Evolutionary conservation across 495 filamentous ascomycete genomes (phyloP).

Genomic region (Aspergillus biplanus): DNA sequence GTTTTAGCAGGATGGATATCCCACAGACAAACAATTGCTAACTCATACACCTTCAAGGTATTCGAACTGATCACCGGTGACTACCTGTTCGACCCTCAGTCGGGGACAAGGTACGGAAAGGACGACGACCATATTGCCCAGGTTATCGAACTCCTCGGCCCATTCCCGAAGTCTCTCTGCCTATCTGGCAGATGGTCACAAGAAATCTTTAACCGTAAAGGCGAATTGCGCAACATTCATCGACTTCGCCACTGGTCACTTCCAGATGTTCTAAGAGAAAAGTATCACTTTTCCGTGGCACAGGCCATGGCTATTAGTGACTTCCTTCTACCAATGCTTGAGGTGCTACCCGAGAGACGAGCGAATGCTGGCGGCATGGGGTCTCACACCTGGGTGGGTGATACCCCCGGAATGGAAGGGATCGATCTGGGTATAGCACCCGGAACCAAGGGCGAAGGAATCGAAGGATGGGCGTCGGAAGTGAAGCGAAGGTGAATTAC

Average conservation of each 20-base stretch:
- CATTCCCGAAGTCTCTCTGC: constrained; percentile 90
- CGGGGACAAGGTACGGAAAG: constrained; percentile 98
- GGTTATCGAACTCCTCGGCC: constrained; percentile 95
- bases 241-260: constrained; percentile 95
- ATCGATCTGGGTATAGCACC: constrained; percentile 72
- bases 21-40: not conserved
- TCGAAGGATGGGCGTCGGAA: constrained; percentile 93
- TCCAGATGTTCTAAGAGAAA: constrained; percentile 90
- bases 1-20: constrained; percentile 19
- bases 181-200: constrained; percentile 95
- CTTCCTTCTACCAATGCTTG: constrained; percentile 91
- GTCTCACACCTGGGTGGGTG: constrained; percentile 76
- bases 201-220: constrained; percentile 98
- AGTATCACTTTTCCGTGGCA: constrained; percentile 88
- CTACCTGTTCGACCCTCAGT: constrained; percentile 98
- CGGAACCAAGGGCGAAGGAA: constrained; percentile 86
- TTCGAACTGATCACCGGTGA: constrained; percentile 99
- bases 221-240: constrained; percentile 97
- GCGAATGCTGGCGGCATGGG: constrained; percentile 98
- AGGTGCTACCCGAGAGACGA: constrained; percentile 79
- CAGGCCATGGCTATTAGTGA: constrained; percentile 79
- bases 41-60: constrained; percentile 55
- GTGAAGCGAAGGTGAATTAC: constrained; percentile 73
- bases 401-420: constrained; percentile 84
- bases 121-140: constrained; percentile 99